Percentiles rank a stretch among this genome's conserved stretches.
Conservation (phyloP, 257 asterid genomes). For the Knoxia roxburghii region DNA sequence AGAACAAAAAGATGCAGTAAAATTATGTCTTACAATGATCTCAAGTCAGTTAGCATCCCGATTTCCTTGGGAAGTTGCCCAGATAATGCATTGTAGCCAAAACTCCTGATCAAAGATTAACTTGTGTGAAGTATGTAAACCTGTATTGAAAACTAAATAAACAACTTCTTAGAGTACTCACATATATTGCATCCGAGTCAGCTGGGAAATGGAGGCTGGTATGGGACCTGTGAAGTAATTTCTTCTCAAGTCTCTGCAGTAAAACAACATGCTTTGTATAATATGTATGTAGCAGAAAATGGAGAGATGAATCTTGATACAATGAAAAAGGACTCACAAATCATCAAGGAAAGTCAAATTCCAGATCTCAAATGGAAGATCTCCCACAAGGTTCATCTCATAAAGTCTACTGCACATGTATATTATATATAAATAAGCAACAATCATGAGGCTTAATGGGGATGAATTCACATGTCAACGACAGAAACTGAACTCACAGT, state of each 20-base stretch:
- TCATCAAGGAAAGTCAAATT: constrained; percentile 5
- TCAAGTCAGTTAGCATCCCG: constrained; percentile 52
- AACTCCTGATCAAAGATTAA: constrained; percentile 26
- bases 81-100: constrained; percentile 56
- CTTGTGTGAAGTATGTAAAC: background rate
- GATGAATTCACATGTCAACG: background rate
- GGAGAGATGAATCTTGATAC: background rate
- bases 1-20: background rate
- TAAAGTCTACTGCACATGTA: constrained; percentile 6
- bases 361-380: background rate
- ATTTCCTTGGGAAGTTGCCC: constrained; percentile 71
- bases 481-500: constrained; percentile 2
- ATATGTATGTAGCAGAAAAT: background rate
- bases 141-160: background rate
- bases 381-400: background rate
- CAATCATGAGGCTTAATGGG: background rate
- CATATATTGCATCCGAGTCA: constrained; percentile 64
- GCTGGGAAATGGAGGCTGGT: constrained; percentile 47
- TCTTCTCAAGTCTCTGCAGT: constrained; percentile 48
- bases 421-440: background rate
- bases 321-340: constrained; percentile 8
- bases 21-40: constrained; percentile 38
- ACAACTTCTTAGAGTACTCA: constrained; percentile 21
- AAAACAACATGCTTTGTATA: background rate
- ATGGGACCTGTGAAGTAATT: constrained; percentile 62